A percentile compares a stretch with the other conserved stretches of the same genome.
Evolutionary conservation across 805 yeast genomes (phyloP).

Genomic region (Teunomyces panamensis): DNA sequence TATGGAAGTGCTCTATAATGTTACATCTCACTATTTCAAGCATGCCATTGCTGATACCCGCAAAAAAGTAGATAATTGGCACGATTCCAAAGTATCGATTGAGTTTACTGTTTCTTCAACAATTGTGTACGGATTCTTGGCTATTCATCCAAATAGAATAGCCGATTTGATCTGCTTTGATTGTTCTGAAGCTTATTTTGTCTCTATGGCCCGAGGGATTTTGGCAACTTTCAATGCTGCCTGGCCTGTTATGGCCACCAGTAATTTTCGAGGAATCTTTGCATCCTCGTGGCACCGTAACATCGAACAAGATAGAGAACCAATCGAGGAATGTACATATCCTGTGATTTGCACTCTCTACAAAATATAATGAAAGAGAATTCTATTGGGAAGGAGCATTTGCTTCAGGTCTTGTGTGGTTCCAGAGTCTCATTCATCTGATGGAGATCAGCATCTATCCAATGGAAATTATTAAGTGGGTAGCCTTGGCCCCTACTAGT

Average conservation of each 20-base stretch:
- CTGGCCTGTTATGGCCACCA: neutral
- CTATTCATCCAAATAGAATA: conserved; percentile 29
- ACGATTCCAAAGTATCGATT: conserved; percentile 1
- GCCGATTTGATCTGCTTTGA: conserved; percentile 28
- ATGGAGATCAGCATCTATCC: conserved; percentile 21
- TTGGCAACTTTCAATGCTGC: conserved; percentile 1
- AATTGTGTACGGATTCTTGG: conserved; percentile 26
- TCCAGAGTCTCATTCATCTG: conserved; percentile 13
- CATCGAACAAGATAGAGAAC: conserved; percentile 7
- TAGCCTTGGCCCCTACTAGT: conserved; percentile 14
- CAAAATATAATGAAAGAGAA: neutral
- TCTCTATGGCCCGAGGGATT: conserved; percentile 19
- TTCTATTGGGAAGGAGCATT: conserved; percentile 1
- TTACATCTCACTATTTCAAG: conserved; percentile 18
- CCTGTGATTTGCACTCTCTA: neutral
- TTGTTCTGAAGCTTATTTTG: conserved; percentile 16
- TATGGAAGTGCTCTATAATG: neutral
- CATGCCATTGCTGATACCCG: conserved; percentile 14
- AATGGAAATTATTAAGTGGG: conserved; percentile 29
- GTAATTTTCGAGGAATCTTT: neutral
- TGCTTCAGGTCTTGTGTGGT: conserved; percentile 9
- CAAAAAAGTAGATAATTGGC: conserved; percentile 2
- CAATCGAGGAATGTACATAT: conserved; percentile 1
- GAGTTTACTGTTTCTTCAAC: conserved; percentile 19
- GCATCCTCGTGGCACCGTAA: neutral